A percentile compares a stretch with the other conserved stretches of the same genome.
Conservation (phyloP, 257 asterid species). For the Coffea eugenioides region DNA sequence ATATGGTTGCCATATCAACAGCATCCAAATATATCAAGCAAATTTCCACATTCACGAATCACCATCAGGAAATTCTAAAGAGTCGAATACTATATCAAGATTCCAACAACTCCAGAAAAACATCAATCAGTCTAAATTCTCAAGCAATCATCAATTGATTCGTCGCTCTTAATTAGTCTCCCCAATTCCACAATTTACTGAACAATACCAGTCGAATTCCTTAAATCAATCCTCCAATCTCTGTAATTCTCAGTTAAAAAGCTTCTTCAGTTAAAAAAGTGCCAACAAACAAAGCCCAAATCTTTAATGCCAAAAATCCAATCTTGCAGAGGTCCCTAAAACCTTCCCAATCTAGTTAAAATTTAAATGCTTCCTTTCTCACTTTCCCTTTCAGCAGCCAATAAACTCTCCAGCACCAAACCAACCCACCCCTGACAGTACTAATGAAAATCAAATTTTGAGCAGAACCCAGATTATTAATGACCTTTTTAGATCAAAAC, state of each 20-base stretch:
- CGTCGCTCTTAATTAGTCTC: background rate
- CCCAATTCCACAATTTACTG: slow-evolving; percentile 4
- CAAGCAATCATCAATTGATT: slow-evolving; percentile 5
- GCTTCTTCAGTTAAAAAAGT: background rate
- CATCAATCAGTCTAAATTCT: slow-evolving; percentile 3
- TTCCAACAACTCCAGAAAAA: slow-evolving; percentile 23
- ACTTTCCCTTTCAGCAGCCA: slow-evolving; percentile 2
- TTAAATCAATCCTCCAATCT: background rate
- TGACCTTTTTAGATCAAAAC: slow-evolving; percentile 17
- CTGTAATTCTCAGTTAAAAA: background rate
- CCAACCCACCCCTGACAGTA: background rate
- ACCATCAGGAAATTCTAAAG: slow-evolving; percentile 21
- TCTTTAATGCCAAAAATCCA: background rate
- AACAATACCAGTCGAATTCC: background rate
- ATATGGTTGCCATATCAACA: slow-evolving; percentile 42
- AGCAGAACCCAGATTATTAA: slow-evolving; percentile 22
- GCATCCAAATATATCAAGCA: slow-evolving; percentile 22
- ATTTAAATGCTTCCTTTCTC: background rate
- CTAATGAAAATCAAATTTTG: slow-evolving; percentile 14
- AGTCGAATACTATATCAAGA: slow-evolving; percentile 7
- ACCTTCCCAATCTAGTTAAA: background rate
- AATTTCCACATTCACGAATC: slow-evolving; percentile 34
- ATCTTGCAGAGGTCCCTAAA: background rate
- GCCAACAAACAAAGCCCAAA: background rate
- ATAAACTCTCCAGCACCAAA: background rate